Percentiles rank a stretch among this genome's conserved stretches.
Evolutionary conservation across 2,329 filamentous ascomycete genomes (phyloP).

Genomic region (Scorias spongiosa): DNA sequence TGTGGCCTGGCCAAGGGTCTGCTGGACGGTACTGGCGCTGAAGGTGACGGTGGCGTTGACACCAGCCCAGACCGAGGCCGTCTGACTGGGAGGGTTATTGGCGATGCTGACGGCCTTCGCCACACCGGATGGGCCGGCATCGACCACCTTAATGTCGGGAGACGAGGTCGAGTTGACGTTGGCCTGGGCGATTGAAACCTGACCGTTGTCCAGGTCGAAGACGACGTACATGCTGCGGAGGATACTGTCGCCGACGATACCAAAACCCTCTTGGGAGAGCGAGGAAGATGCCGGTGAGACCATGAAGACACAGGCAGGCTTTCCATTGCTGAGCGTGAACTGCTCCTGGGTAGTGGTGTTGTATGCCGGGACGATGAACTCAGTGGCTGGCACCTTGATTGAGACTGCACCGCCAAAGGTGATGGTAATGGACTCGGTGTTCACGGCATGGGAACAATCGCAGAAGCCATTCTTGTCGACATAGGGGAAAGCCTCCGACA

Average conservation of each 20-base stretch:
- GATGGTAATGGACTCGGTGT: constrained; percentile 12
- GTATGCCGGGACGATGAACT: constrained; percentile 18
- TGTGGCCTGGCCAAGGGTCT: constrained; percentile 16
- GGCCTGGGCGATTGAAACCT: constrained; percentile 20
- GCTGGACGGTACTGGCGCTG: constrained; percentile 8
- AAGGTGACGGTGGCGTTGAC: constrained; percentile 10
- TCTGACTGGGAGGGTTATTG: constrained; percentile 6
- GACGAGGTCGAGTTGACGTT: constrained; percentile 9
- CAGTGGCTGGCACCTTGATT: constrained; percentile 14
- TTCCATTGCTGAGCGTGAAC: constrained; percentile 4
- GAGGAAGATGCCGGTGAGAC: constrained; percentile 6
- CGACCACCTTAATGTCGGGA: constrained; percentile 12
- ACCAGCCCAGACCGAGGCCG: constrained; percentile 9
- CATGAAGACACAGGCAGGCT: constrained; percentile 14
- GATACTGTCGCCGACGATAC: constrained; percentile 17
- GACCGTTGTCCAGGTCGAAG: constrained; percentile 22
- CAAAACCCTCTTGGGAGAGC: constrained; percentile 7
- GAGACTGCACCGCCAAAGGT: constrained; percentile 14
- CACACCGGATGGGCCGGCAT: constrained; percentile 14
- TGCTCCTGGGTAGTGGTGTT: constrained; percentile 11
- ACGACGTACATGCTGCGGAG: constrained; percentile 21
- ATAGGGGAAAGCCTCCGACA: constrained; percentile 8
- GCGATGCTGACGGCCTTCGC: constrained; percentile 12
- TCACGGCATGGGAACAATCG: constrained; percentile 12
- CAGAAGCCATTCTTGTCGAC: constrained; percentile 8